Percentiles rank a stretch among this genome's conserved stretches.
phyloP scores from a whole-genome alignment of 306 rosid species.

The Neltuma alba region DNA sequence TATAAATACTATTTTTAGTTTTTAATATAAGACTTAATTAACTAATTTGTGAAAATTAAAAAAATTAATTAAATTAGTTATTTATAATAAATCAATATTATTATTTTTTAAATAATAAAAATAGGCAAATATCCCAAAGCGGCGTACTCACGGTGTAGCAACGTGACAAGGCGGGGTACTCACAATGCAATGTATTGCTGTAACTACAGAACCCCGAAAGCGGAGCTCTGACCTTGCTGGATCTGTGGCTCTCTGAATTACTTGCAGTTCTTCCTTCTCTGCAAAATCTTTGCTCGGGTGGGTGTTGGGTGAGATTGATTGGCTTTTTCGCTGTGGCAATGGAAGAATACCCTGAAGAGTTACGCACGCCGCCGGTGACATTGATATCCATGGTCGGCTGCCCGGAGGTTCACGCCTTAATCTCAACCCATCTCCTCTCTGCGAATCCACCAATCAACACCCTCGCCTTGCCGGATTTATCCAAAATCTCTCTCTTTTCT shows the following conservation, averaged over 20 bases:
- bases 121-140: too few relatives aligned
- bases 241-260: not conserved
- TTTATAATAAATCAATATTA: too few relatives aligned
- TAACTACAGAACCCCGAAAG: too few relatives aligned
- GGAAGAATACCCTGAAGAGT: constrained; percentile 94
- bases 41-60: too few relatives aligned
- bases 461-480: constrained; percentile 78
- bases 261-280: not conserved
- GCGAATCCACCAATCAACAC: constrained; percentile 89
- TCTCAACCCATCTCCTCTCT: constrained; percentile 66
- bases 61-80: too few relatives aligned
- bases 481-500: constrained; percentile 64
- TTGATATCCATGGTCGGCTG: constrained; percentile 73
- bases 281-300: not conserved
- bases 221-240: too few relatives aligned
- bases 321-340: constrained; percentile 17
- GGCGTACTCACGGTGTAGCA: too few relatives aligned
- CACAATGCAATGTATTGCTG: too few relatives aligned
- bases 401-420: constrained; percentile 64
- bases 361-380: constrained; percentile 89
- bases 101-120: too few relatives aligned
- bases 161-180: too few relatives aligned
- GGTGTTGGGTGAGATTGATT: not conserved
- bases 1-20: too few relatives aligned
- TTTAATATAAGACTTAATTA: too few relatives aligned